A percentile compares a stretch with the other conserved stretches of the same genome.
phyloP scores from a whole-genome alignment of 2,329 filamentous ascomycete species.

The Xylariales sp. region DNA sequence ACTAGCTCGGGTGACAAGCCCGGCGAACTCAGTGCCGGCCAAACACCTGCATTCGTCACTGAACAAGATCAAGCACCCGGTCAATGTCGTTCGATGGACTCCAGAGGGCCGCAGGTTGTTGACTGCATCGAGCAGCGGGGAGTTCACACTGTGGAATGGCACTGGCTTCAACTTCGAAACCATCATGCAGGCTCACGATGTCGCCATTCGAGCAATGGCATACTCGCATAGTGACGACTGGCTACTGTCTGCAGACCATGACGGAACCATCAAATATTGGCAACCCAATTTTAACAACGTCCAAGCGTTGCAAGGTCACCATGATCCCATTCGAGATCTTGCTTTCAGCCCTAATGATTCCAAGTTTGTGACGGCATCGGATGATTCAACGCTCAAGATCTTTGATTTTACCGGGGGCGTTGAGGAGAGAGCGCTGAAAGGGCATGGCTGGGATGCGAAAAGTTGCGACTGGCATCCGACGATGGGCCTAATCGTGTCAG shows the following conservation, averaged over 20 bases:
- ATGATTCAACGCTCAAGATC: conserved; percentile 90
- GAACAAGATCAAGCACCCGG: conserved; percentile 96
- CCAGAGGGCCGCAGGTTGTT: conserved; percentile 88
- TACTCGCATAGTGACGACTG: conserved; percentile 97
- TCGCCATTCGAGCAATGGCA: conserved; percentile 73
- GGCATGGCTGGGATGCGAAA: conserved; percentile 98
- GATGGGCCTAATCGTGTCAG: conserved; percentile 90
- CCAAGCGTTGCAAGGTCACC: conserved; percentile 87
- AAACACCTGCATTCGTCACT: conserved; percentile 96
- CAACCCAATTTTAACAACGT: conserved; percentile 99
- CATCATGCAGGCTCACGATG: conserved; percentile 96
- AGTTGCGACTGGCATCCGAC: conserved; percentile 96
- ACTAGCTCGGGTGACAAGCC: conserved; percentile 65
- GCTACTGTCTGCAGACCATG: conserved; percentile 92
- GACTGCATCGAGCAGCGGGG: conserved; percentile 92
- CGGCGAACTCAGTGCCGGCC: conserved; percentile 86
- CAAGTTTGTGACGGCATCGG: conserved; percentile 94
- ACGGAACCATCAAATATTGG: conserved; percentile 96
- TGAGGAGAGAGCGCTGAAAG: conserved; percentile 78
- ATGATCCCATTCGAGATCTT: conserved; percentile 83
- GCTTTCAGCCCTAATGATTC: conserved; percentile 91
- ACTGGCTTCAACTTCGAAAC: conserved; percentile 99
- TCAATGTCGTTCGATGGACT: conserved; percentile 97
- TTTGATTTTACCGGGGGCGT: conserved; percentile 89
- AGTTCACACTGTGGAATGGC: conserved; percentile 98